These are phyloP conservation scores for Cochlearia excelsa DNA, from an alignment of 345 rosid species.

Conservation along the genomic window DNA sequence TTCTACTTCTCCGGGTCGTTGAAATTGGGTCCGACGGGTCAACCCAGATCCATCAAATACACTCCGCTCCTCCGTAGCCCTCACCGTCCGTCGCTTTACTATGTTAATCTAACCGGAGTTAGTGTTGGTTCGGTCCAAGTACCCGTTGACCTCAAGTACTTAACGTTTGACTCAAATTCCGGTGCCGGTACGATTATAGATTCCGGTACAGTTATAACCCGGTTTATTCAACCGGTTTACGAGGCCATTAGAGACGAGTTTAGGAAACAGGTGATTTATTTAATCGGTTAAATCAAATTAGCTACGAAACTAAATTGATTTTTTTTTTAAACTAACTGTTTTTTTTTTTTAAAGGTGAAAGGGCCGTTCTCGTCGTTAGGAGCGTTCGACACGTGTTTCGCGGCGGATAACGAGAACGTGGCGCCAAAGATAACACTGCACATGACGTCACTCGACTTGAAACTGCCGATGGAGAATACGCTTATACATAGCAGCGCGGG, in stretches of 20 bases:
- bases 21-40: constrained; percentile 66
- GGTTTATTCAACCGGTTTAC: constrained; percentile 62
- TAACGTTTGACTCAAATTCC: constrained; percentile 54
- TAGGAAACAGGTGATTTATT: constrained; percentile 50
- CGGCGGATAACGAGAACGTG: constrained; percentile 38
- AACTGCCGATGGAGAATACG: constrained; percentile 76
- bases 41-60: constrained; percentile 57
- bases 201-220: constrained; percentile 87
- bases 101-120: constrained; percentile 73
- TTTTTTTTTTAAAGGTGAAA: constrained; percentile 18
- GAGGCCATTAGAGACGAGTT: constrained; percentile 64
- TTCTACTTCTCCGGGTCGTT: constrained; percentile 83
- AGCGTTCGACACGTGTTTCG: constrained; percentile 81
- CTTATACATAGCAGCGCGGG: constrained; percentile 81
- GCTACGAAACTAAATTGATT: not conserved
- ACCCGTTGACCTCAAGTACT: constrained; percentile 42
- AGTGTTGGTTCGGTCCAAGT: constrained; percentile 61
- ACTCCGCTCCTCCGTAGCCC: constrained; percentile 67
- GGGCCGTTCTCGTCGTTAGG: constrained; percentile 76
- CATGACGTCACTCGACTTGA: constrained; percentile 54
- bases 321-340: too few relatives aligned
- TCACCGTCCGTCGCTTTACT: constrained; percentile 81
- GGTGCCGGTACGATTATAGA: constrained; percentile 85
- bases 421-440: constrained; percentile 59
- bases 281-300: too few relatives aligned